phyloP scores from a whole-genome alignment of 441 rosid species.

The Manihot esculenta region DNA sequence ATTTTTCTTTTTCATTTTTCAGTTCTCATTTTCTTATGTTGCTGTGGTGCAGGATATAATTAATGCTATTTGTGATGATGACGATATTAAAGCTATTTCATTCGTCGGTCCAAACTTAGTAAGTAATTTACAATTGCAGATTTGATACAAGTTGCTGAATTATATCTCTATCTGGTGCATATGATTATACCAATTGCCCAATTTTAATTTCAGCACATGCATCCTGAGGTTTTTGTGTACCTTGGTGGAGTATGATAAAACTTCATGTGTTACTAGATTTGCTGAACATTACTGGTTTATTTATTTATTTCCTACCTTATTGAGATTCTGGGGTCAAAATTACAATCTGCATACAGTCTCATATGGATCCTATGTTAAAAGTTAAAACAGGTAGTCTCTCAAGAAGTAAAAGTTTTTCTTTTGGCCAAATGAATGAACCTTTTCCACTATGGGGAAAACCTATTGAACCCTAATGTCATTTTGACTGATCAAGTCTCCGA shows the following conservation, averaged over 20 bases:
- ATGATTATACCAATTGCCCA: not conserved
- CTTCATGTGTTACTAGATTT: not conserved
- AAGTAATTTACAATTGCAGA: slow-evolving; percentile 31
- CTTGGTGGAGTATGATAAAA: not conserved
- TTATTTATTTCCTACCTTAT: not conserved
- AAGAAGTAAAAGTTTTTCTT: not conserved
- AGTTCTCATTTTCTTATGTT: slow-evolving; percentile 17
- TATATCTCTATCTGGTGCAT: not conserved
- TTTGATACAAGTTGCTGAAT: slow-evolving; percentile 8
- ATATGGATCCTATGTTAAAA: not conserved
- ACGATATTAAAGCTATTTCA: slow-evolving; percentile 73
- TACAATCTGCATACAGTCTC: not conserved
- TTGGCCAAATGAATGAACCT: not conserved
- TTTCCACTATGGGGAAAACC: not conserved
- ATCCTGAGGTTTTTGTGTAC: not conserved
- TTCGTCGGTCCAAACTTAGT: slow-evolving; percentile 85
- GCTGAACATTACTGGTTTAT: not conserved
- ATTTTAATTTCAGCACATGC: not conserved
- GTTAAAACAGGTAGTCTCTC: not conserved
- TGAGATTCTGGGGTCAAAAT: not conserved
- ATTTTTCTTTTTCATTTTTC: slow-evolving; percentile 1
- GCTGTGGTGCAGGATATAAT: slow-evolving; percentile 57
- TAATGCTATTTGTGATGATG: slow-evolving; percentile 87
- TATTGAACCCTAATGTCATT: not conserved
- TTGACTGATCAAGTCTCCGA: too few species aligned